These are phyloP conservation scores for Coemansia asiatica DNA, from an alignment of 192 early-diverging fungal genomes.

Conservation along the genomic window DNA sequence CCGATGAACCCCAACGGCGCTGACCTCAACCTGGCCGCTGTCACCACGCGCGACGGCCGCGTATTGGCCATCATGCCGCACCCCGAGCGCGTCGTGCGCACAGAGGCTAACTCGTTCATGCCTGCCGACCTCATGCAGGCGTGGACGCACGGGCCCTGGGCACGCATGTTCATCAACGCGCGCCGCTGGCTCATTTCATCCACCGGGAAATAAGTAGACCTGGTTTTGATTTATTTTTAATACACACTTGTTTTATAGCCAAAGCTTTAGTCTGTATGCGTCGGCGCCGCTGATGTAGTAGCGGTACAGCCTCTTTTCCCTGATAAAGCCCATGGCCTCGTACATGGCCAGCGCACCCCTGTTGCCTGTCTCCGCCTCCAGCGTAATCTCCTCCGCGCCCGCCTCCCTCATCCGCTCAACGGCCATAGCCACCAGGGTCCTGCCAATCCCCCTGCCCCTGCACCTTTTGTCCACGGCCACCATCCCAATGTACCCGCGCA, in stretches of 20 bases:
- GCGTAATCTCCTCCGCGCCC: slow-evolving; percentile 78
- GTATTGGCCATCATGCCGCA: slow-evolving; percentile 98
- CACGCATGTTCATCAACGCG: slow-evolving; percentile 91
- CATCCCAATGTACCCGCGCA: slow-evolving; percentile 97
- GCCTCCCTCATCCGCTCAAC: slow-evolving; percentile 72
- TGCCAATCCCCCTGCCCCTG: slow-evolving; percentile 79
- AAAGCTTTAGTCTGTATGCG: slow-evolving; percentile 81
- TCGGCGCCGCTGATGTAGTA: slow-evolving; percentile 96
- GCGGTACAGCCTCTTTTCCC: slow-evolving; percentile 84
- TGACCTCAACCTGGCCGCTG: slow-evolving; percentile 81
- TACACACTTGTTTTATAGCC: slow-evolving; percentile 14
- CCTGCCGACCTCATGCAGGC: slow-evolving; percentile 40
- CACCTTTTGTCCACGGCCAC: slow-evolving; percentile 83
- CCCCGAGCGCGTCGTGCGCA: slow-evolving; percentile 88
- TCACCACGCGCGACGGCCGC: slow-evolving; percentile 81
- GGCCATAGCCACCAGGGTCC: slow-evolving; percentile 68
- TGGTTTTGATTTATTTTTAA: no score
- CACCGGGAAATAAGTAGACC: no score
- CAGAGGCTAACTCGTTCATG: slow-evolving; percentile 87
- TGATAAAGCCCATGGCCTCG: slow-evolving; percentile 86
- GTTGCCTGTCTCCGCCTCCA: slow-evolving; percentile 93
- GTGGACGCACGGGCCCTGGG: slow-evolving; percentile 76
- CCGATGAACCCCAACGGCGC: slow-evolving; percentile 98
- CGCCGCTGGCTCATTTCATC: slow-evolving; percentile 91
- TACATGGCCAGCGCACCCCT: slow-evolving; percentile 81